Percentiles rank a stretch among this genome's conserved stretches.
phyloP scores from a whole-genome alignment of 768 basidiomycete species.

The Leccinum obscurum region DNA sequence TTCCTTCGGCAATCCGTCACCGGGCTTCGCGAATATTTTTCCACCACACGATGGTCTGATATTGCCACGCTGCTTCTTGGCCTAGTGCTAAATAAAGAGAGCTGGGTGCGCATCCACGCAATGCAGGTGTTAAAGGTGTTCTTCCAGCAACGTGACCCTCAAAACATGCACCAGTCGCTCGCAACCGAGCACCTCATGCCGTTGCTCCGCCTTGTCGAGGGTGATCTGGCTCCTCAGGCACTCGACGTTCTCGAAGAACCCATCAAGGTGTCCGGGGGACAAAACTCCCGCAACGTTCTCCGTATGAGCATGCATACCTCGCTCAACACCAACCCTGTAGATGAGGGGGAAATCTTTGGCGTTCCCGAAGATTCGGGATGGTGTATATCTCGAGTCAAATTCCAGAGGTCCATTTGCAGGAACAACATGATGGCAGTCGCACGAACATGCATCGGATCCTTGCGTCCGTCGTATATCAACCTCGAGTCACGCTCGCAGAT shows the following conservation, averaged over 20 bases:
- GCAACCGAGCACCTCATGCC: constrained; percentile 92
- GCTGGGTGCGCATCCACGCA: constrained; percentile 78
- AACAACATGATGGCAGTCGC: constrained; percentile 83
- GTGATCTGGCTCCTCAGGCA: constrained; percentile 80
- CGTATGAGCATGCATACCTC: constrained; percentile 85
- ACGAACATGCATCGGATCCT: constrained; percentile 74
- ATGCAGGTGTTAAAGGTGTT: constrained; percentile 89
- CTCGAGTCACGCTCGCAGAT: constrained; percentile 57
- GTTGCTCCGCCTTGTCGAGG: constrained; percentile 82
- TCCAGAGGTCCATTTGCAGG: constrained; percentile 61
- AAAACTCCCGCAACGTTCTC: constrained; percentile 81
- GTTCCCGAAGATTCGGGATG: constrained; percentile 83
- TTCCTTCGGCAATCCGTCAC: constrained; percentile 88
- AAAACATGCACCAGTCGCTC: constrained; percentile 68
- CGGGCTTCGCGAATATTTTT: constrained; percentile 84
- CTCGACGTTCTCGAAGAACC: constrained; percentile 95
- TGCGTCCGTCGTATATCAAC: constrained; percentile 69
- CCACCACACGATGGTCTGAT: constrained; percentile 71
- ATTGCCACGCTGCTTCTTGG: constrained; percentile 85
- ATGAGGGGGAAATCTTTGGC: constrained; percentile 77
- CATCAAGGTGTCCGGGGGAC: constrained; percentile 73
- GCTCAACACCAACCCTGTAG: constrained; percentile 43
- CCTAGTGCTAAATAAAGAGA: constrained; percentile 77
- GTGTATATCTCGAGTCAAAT: constrained; percentile 73
- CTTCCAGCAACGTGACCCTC: constrained; percentile 81